phyloP scores from a whole-genome alignment of 2,329 filamentous ascomycete genomes.

The Rutstroemia sp. region DNA sequence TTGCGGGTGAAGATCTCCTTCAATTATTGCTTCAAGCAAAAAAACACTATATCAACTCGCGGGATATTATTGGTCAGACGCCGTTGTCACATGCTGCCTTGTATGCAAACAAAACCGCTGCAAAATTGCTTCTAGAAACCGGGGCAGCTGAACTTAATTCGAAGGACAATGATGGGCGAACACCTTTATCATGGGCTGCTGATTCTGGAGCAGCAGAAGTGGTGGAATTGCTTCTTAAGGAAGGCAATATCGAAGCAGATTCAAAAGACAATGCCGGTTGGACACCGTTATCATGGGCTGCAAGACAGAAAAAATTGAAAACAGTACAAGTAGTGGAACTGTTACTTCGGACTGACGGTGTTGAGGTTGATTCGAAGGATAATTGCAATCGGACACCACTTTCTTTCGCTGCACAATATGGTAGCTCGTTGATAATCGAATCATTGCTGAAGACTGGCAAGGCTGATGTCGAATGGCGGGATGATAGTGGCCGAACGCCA shows the following conservation, averaged over 20 bases:
- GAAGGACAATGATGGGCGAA: background rate
- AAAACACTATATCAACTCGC: background rate
- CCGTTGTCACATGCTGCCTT: background rate
- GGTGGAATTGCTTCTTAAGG: background rate
- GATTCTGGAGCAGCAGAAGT: background rate
- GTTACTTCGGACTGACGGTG: background rate
- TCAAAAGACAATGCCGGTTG: background rate
- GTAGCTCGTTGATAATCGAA: background rate
- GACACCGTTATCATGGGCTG: constrained; percentile 3
- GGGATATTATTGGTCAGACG: background rate
- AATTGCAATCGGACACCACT: constrained; percentile 19
- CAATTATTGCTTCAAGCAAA: background rate
- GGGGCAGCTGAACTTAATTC: background rate
- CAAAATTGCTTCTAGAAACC: background rate
- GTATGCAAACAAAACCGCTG: background rate
- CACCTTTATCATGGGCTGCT: background rate
- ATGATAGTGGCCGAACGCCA: background rate
- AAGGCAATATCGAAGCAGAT: background rate
- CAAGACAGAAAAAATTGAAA: constrained; percentile 5
- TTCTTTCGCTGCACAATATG: background rate
- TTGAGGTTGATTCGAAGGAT: constrained; percentile 8
- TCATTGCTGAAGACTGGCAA: background rate
- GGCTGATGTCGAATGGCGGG: background rate
- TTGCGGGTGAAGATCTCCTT: background rate
- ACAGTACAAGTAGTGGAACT: constrained; percentile 8